phyloP scores from a whole-genome alignment of 108 stramenopile genomes.

The Pseudonitzschia delicatissima region DNA sequence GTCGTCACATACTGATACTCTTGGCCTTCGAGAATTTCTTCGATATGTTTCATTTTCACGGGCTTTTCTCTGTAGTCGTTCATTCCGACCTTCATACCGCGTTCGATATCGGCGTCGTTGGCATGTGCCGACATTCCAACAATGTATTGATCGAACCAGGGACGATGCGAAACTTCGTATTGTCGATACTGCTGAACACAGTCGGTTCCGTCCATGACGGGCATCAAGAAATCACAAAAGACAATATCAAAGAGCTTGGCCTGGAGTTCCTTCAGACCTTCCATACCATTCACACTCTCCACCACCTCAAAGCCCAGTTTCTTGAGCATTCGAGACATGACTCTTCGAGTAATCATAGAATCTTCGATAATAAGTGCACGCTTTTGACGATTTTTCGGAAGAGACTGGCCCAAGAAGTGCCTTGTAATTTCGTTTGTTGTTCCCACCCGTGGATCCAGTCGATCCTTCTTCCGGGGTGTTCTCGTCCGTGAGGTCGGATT shows the following conservation, averaged over 20 bases:
- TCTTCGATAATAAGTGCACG: conserved; percentile 60
- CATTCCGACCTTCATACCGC: conserved; percentile 63
- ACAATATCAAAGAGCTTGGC: conserved; percentile 55
- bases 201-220: conserved; percentile 75
- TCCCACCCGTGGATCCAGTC: neutral
- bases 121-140: conserved; percentile 72
- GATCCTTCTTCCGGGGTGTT: neutral
- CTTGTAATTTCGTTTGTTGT: conserved; percentile 2
- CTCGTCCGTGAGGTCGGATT: conserved; percentile 3
- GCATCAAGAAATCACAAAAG: conserved; percentile 76
- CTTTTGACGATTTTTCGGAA: conserved; percentile 15
- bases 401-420: neutral
- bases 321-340: conserved; percentile 43
- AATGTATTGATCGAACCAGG: conserved; percentile 51
- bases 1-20: conserved; percentile 8
- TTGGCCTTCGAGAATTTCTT: conserved; percentile 40
- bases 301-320: conserved; percentile 58
- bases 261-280: conserved; percentile 58
- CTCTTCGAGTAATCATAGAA: conserved; percentile 59
- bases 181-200: conserved; percentile 59
- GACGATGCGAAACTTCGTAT: conserved; percentile 45
- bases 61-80: conserved; percentile 58
- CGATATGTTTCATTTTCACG: conserved; percentile 43
- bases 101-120: conserved; percentile 42
- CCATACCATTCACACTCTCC: conserved; percentile 60